Conservation (phyloP, 129 eudicot genomes). For the Cynara cardunculus region DNA sequence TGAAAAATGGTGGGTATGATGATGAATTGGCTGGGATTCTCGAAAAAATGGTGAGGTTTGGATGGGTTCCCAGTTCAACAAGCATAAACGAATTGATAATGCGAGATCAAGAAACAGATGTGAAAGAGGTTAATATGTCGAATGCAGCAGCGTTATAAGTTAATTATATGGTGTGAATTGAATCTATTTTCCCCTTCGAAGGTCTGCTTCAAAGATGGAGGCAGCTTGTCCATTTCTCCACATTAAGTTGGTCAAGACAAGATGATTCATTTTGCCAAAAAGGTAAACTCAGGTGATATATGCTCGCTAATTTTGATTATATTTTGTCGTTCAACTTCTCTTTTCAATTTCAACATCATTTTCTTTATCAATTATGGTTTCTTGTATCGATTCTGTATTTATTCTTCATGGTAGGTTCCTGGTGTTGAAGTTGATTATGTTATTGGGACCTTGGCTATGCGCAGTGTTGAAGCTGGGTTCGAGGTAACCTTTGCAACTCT, state of each 20-base stretch:
- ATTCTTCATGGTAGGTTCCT: constrained; percentile 45
- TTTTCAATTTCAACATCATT: neutral
- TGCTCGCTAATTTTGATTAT: too few species aligned
- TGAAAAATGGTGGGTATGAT: constrained; percentile 40
- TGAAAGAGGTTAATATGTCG: constrained; percentile 18
- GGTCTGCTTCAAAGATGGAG: constrained; percentile 9
- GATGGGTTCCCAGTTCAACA: constrained; percentile 49
- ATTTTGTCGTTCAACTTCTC: too few species aligned
- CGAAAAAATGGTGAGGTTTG: constrained; percentile 47
- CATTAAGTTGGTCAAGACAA: constrained; percentile 1
- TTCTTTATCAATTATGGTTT: neutral
- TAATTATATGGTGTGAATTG: constrained; percentile 27
- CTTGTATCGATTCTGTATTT: neutral
- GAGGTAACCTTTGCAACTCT: constrained; percentile 35
- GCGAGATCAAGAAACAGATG: constrained; percentile 18
- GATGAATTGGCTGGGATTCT: constrained; percentile 36
- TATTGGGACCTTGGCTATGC: constrained; percentile 65
- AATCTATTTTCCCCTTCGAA: neutral
- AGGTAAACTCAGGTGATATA: neutral
- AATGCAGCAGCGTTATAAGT: constrained; percentile 32
- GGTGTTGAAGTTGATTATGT: constrained; percentile 92
- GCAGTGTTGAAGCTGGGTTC: constrained; percentile 57
- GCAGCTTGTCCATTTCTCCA: neutral
- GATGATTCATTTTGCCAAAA: constrained; percentile 9
- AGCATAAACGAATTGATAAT: constrained; percentile 34